Base-by-base conservation (phyloP, 2,329 filamentous ascomycete species). In the Colletotrichum siamense region DNA sequence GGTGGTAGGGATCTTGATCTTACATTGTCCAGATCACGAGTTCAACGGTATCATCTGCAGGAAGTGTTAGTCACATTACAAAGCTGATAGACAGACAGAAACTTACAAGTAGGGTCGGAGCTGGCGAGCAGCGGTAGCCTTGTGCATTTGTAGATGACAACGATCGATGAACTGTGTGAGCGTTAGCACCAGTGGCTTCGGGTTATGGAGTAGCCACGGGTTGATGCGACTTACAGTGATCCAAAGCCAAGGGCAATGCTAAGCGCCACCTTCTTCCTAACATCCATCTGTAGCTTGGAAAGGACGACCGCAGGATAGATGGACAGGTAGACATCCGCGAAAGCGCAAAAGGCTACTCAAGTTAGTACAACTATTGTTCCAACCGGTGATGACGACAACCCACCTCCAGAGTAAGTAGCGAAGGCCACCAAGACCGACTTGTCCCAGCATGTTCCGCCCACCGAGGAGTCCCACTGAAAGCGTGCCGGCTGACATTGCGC, bases 21-120 rank as follows among this genome's bases (percentile, higher is more conserved):
- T 82, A 87, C 86, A 84, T 82, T 13, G 87, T 88, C 87, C 87
- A 89, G 22, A 88, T 83, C 1, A 87, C 82, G 5, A 88, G 80
- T 22, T 87, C 85, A 0, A 83, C 83, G 2, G 85, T 87, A n/a
- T 84, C 82, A 59, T 82, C 80, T 83, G 62, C 1, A 16, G 5
- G 22, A 13, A 15, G 10, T 32, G 36, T 71, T 8, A 67, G 34
- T 5, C 8, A 26, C 7, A 16, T 2, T 7, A 1, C 22, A 26
- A 4, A n/a, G 4, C 6, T 8, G 12, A 22, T 12, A 30, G 9
- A 26, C 12, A 2, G 8, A 4, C 6, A 13, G 1, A 15, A 5
- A 26, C 69, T 2, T 71, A 80, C 81, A 82, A 3, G 79, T 80
- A 68, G 80, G 81, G 73, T 81, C 80, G 0, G 36, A 34, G n/a